phyloP scores from a whole-genome alignment of 2,329 filamentous ascomycete genomes.

The Fusarium temperatum region DNA sequence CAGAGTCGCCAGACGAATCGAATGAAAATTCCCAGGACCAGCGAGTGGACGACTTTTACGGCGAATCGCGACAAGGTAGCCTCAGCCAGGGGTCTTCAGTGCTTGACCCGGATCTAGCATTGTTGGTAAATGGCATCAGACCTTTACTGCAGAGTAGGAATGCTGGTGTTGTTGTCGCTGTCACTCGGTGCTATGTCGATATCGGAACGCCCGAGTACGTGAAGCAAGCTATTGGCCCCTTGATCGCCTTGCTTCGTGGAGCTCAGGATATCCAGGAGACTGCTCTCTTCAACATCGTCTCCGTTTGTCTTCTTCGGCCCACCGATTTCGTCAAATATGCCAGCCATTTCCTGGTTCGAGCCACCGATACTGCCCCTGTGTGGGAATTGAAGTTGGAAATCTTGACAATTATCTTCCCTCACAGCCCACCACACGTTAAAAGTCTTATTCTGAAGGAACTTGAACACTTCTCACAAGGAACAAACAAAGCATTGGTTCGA shows the following conservation, averaged over 20 bases:
- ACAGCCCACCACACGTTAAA: slow-evolving; percentile 78
- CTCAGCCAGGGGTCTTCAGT: slow-evolving; percentile 59
- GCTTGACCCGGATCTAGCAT: slow-evolving; percentile 82
- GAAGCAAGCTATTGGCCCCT: slow-evolving; percentile 78
- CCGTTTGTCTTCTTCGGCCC: slow-evolving; percentile 82
- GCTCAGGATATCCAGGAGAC: slow-evolving; percentile 89
- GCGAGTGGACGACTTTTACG: slow-evolving; percentile 81
- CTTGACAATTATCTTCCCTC: slow-evolving; percentile 88
- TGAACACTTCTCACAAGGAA: slow-evolving; percentile 86
- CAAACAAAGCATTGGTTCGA: slow-evolving; percentile 79
- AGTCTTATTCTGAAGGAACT: slow-evolving; percentile 90
- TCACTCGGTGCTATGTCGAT: slow-evolving; percentile 84
- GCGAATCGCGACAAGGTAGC: slow-evolving; percentile 62
- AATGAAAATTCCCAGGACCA: slow-evolving; percentile 44
- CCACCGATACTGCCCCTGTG: slow-evolving; percentile 80
- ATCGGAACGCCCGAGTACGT: slow-evolving; percentile 83
- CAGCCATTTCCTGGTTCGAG: slow-evolving; percentile 87
- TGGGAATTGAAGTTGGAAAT: slow-evolving; percentile 94
- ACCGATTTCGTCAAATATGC: slow-evolving; percentile 86
- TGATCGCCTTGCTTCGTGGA: slow-evolving; percentile 85
- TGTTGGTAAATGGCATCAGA: slow-evolving; percentile 81
- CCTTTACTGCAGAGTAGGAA: slow-evolving; percentile 93
- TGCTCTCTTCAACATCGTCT: slow-evolving; percentile 92
- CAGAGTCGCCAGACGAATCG: slow-evolving; percentile 61
- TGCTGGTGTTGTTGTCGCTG: slow-evolving; percentile 88